Percentiles rank a stretch among this genome's conserved stretches.
phyloP scores from a whole-genome alignment of 495 filamentous ascomycete genomes.

The Aspergillus sclerotioniger region DNA sequence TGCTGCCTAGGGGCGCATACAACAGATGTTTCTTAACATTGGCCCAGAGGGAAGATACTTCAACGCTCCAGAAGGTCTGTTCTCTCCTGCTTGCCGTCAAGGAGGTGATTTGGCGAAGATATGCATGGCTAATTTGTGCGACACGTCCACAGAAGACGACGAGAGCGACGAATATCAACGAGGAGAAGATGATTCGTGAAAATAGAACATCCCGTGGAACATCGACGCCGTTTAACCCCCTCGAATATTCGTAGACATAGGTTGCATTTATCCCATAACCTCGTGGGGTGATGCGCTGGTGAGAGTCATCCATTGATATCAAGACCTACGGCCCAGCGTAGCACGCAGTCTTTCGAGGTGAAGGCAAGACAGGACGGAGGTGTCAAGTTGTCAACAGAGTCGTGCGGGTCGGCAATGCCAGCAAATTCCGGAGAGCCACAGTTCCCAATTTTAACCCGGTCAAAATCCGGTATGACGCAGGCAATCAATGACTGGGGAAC shows the following conservation, averaged over 20 bases:
- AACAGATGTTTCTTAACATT: constrained; percentile 77
- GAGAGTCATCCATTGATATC: constrained; percentile 37
- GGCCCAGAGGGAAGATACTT: constrained; percentile 65
- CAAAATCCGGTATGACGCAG: constrained; percentile 5
- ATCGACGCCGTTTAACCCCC: constrained; percentile 43
- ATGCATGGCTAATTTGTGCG: constrained; percentile 60
- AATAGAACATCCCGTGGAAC: constrained; percentile 44
- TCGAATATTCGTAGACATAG: constrained; percentile 45
- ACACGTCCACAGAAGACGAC: constrained; percentile 55
- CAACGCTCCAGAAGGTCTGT: constrained; percentile 61
- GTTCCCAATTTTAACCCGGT: constrained; percentile 6
- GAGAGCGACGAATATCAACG: constrained; percentile 49
- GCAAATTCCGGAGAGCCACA: constrained; percentile 3
- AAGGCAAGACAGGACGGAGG: constrained; percentile 1
- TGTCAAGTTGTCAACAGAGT: constrained; percentile 2
- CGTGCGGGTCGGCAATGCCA: constrained; percentile 1
- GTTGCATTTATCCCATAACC: constrained; percentile 37
- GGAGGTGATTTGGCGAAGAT: constrained; percentile 70
- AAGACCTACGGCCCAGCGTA: constrained; percentile 7
- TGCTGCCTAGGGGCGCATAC: constrained; percentile 76
- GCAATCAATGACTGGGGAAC: constrained; percentile 20
- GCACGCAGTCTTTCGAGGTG: not conserved
- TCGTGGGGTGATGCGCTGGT: constrained; percentile 31
- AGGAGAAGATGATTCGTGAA: constrained; percentile 43
- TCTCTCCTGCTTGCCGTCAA: constrained; percentile 48